Evolutionary conservation across 148 eudicot genomes (phyloP), one percentile per base, ranked within the genome.

Genomic region (Rhododendron williamsianum): DNA sequence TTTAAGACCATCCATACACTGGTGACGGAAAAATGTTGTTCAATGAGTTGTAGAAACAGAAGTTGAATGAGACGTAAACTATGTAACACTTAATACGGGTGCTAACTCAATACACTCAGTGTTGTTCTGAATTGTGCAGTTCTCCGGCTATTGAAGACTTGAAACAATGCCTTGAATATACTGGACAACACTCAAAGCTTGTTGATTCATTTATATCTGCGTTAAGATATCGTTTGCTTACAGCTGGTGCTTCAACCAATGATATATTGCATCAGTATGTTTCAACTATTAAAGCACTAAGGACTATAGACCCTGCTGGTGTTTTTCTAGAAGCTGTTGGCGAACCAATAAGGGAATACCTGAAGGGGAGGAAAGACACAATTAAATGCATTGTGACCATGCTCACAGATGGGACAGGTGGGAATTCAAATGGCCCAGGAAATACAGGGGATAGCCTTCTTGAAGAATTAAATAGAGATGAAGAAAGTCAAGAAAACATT

Each of bases 251-350:
- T 41, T 97, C 99, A 74, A 97, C 99, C 76, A 95, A 93, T 90
- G 99, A 97, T 87, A 97, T 97, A 85, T 83, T 97, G 87, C 99
- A 94, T 87, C 99, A 97, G 84, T 97, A 97, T 87, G 98, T 97
- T 87, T 97, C 99, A 82, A 97, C 99, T 35, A 94, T 97, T 81
- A 97, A 97, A 92, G 99, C 98, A 67, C 96, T 97, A 85, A 90
- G 94, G 88, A 97, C 98, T 52, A 93, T 97, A 86, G 98, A 97
- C 71, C 95, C 99, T 86, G 95, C 96, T 15, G 99, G 99, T 78
- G 92, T 97, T 78, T 94, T 97, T 86, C 99, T 97, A 85, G 99
- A 97, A 91, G 98, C 99, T 87, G 99, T 97, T 88, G 95, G 98
- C 67, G 99, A 95, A 86, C 99, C 98, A 74, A 94, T 95, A 85